Evolutionary conservation across 495 filamentous ascomycete genomes (phyloP).

Genomic region (Aspergillus avenaceus): DNA sequence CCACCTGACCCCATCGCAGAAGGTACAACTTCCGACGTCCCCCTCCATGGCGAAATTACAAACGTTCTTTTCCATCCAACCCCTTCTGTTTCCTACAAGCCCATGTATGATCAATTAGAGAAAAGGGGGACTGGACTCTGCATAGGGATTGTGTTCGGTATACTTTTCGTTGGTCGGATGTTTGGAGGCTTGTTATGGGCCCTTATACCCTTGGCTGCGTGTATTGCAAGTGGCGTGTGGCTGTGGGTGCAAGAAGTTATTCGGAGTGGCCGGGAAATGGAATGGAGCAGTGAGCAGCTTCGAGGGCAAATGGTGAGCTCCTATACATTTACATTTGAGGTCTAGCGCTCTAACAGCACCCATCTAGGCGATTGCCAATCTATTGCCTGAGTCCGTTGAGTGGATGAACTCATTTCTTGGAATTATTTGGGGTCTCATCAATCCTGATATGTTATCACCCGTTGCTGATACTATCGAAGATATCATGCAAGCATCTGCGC

Average conservation of each 20-base stretch:
- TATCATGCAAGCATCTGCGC: slow-evolving; percentile 93
- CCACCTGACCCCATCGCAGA: slow-evolving; percentile 80
- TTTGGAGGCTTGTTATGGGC: slow-evolving; percentile 76
- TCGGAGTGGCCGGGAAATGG: slow-evolving; percentile 71
- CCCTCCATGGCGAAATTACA: slow-evolving; percentile 92
- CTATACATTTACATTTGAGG: too few species aligned
- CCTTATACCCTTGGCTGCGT: slow-evolving; percentile 65
- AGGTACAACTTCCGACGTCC: slow-evolving; percentile 83
- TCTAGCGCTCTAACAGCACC: too few species aligned
- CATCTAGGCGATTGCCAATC: slow-evolving; percentile 64
- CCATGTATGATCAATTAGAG: slow-evolving; percentile 76
- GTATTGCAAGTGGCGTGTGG: slow-evolving; percentile 70
- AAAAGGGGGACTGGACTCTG: slow-evolving; percentile 64
- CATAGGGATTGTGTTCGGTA: slow-evolving; percentile 61
- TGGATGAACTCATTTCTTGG: slow-evolving; percentile 89
- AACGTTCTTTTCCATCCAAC: slow-evolving; percentile 96
- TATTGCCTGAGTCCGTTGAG: slow-evolving; percentile 89
- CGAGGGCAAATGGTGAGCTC: slow-evolving; percentile 67
- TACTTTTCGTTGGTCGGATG: slow-evolving; percentile 71
- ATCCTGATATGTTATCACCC: slow-evolving; percentile 86
- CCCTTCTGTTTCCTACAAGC: slow-evolving; percentile 77
- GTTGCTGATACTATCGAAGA: slow-evolving; percentile 76
- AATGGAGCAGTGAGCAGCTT: slow-evolving; percentile 84
- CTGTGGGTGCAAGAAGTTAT: slow-evolving; percentile 87
- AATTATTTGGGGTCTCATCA: slow-evolving; percentile 82